A percentile compares a stretch with the other conserved stretches of the same genome.
Conservation (phyloP, 805 yeast species). For the Starmerella asiatica region DNA sequence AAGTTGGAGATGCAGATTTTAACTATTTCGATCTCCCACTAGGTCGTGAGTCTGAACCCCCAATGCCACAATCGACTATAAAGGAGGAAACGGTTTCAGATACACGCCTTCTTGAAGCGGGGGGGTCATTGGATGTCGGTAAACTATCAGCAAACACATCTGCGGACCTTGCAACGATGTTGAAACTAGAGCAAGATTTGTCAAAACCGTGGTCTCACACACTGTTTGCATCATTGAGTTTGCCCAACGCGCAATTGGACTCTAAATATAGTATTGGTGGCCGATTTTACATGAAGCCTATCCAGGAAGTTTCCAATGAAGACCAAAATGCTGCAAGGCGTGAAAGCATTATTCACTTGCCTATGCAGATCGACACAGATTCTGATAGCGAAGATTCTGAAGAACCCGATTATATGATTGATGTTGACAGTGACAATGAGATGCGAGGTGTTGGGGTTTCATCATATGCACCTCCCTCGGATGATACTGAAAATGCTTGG, state of each 20-base stretch:
- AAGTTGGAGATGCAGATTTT: conserved; percentile 33
- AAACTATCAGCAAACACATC: background rate
- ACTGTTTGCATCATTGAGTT: conserved; percentile 63
- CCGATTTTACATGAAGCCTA: conserved; percentile 50
- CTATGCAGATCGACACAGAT: background rate
- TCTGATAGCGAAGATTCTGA: background rate
- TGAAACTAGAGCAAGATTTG: too few relatives aligned
- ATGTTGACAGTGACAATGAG: background rate
- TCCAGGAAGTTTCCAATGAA: conserved; percentile 15
- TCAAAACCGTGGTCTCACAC: conserved; percentile 39
- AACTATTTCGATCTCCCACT: conserved; percentile 28
- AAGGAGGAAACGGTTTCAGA: too few relatives aligned
- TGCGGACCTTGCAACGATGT: too few relatives aligned
- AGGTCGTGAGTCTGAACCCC: background rate
- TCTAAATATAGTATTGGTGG: conserved; percentile 85
- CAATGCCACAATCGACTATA: too few relatives aligned
- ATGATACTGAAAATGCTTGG: conserved; percentile 8
- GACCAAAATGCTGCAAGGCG: conserved; percentile 8
- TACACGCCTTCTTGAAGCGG: too few relatives aligned
- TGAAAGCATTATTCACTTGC: background rate
- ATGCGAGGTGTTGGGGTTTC: too few relatives aligned
- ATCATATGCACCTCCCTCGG: background rate
- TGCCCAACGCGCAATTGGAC: conserved; percentile 62
- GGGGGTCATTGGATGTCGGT: background rate
- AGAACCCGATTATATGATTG: background rate